These are phyloP conservation scores for Petunia secreta DNA, from an alignment of 257 asterid species.

Conservation along the genomic window DNA sequence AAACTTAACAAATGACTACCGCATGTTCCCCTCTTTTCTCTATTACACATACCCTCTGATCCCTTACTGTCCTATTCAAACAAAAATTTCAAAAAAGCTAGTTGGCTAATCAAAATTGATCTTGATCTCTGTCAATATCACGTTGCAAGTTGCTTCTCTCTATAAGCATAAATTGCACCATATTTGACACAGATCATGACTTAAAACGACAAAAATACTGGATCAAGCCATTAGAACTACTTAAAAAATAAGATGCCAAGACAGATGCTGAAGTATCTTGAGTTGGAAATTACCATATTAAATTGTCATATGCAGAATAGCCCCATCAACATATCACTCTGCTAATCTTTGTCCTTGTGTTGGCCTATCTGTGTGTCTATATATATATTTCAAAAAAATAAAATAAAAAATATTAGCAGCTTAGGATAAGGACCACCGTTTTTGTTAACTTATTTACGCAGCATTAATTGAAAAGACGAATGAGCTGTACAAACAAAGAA, in stretches of 20 bases:
- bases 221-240: constrained; percentile 19
- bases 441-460: background rate
- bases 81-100: background rate
- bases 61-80: constrained; percentile 6
- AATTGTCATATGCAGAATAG: background rate
- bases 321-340: background rate
- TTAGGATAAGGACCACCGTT: constrained; percentile 15
- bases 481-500: constrained; percentile 21
- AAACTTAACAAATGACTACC: background rate
- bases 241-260: background rate
- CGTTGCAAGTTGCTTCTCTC: background rate
- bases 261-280: background rate
- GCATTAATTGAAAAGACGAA: background rate
- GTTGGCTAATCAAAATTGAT: constrained; percentile 15
- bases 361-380: background rate
- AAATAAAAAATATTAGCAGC: background rate
- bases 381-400: background rate
- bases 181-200: background rate
- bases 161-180: background rate
- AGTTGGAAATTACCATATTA: constrained; percentile 8
- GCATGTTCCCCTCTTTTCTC: background rate
- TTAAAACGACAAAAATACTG: background rate
- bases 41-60: background rate
- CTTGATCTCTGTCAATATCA: constrained; percentile 19
- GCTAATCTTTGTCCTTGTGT: constrained; percentile 5